Conservation (phyloP, 768 basidiomycete genomes). For the Austroboletus festivus region DNA sequence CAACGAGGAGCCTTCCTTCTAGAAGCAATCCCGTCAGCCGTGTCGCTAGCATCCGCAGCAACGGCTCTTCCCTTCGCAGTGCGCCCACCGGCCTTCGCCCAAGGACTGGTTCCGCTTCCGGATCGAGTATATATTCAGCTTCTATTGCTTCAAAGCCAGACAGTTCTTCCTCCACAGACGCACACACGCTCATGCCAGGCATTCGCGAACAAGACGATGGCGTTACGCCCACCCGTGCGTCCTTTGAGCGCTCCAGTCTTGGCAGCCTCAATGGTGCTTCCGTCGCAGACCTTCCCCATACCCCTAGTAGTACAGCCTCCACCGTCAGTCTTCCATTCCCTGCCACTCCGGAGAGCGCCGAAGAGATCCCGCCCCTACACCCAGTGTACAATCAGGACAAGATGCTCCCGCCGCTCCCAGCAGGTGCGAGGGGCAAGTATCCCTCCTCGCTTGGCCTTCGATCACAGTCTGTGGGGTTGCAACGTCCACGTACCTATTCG, state of each 20-base stretch:
- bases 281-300: constrained; percentile 19
- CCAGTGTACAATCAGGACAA: constrained; percentile 26
- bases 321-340: constrained; percentile 31
- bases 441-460: constrained; percentile 17
- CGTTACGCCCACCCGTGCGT: constrained; percentile 28
- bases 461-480: constrained; percentile 7
- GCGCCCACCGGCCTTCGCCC: constrained; percentile 3
- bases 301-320: constrained; percentile 31
- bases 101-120: constrained; percentile 17
- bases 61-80: constrained; percentile 16
- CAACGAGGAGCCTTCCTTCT: constrained; percentile 21
- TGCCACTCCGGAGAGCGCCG: constrained; percentile 24
- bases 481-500: constrained; percentile 35
- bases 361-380: constrained; percentile 12
- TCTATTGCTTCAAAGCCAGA: constrained; percentile 15
- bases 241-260: constrained; percentile 25
- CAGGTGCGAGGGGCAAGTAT: constrained; percentile 13
- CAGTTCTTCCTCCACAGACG: background rate
- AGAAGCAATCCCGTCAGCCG: constrained; percentile 22
- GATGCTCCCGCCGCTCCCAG: constrained; percentile 32
- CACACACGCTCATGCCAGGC: constrained; percentile 21
- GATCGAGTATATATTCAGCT: constrained; percentile 14
- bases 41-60: constrained; percentile 20
- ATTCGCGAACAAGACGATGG: constrained; percentile 31
- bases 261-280: constrained; percentile 22